phyloP scores from a whole-genome alignment of 495 filamentous ascomycete species.

The Hypoxylon cercidicola region DNA sequence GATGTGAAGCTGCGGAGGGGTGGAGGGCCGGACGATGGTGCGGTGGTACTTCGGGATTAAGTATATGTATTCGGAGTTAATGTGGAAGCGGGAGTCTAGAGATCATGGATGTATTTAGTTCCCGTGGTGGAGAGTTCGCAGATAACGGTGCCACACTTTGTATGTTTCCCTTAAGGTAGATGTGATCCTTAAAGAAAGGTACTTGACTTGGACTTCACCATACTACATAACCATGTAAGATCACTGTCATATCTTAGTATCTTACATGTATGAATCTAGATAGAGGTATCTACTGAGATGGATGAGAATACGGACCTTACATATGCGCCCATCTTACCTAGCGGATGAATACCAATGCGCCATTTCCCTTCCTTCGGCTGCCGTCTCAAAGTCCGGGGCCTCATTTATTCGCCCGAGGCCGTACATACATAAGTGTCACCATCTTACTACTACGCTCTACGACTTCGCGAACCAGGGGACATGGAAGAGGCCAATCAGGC shows the following conservation, averaged over 20 bases:
- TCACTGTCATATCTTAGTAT: not conserved
- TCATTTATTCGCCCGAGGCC: not conserved
- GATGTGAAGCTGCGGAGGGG: constrained; percentile 4
- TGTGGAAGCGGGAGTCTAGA: constrained; percentile 4
- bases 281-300: too few relatives aligned
- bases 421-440: not conserved
- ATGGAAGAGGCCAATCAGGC: not conserved
- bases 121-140: too few relatives aligned
- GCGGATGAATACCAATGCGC: not conserved
- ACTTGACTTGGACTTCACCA: too few relatives aligned
- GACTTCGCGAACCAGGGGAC: not conserved
- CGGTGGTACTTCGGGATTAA: constrained; percentile 11
- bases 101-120: too few relatives aligned
- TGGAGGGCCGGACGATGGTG: constrained; percentile 7
- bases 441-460: not conserved
- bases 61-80: constrained; percentile 27
- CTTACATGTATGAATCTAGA: not conserved
- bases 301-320: too few relatives aligned
- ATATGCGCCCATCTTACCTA: too few relatives aligned
- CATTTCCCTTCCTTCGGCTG: not conserved
- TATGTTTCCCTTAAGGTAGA: too few relatives aligned
- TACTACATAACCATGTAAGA: too few relatives aligned
- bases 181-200: too few relatives aligned
- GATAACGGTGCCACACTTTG: too few relatives aligned
- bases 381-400: not conserved